Evolutionary conservation across 352 stramenopile genomes (phyloP).

Genomic region (Pythium dissotocum): DNA sequence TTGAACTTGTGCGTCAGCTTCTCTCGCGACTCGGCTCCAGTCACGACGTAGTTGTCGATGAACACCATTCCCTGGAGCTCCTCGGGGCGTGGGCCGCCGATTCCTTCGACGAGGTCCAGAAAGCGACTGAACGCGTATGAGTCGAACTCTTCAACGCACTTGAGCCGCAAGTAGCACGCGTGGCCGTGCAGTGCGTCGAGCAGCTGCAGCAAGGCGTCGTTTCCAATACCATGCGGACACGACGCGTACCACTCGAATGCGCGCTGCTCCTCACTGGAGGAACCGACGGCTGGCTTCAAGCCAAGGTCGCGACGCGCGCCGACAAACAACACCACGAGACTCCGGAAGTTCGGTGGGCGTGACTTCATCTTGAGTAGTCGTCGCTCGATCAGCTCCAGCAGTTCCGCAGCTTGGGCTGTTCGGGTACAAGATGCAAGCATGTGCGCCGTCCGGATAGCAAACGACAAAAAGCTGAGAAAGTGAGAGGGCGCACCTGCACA

Average conservation of each 20-base stretch:
- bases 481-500: neutral
- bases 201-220: neutral
- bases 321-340: neutral
- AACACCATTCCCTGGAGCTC: neutral
- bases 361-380: neutral
- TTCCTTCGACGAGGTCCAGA: neutral
- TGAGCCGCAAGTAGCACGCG: neutral
- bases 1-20: neutral
- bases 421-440: neutral
- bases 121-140: neutral
- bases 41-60: constrained; percentile 1
- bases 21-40: neutral
- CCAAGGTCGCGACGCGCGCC: neutral
- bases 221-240: neutral
- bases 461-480: neutral
- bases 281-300: neutral
- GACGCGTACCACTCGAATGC: neutral
- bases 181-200: neutral
- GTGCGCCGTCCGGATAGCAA: neutral
- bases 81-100: neutral
- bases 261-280: neutral
- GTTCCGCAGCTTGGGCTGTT: neutral
- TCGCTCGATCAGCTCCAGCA: neutral
- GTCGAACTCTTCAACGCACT: neutral
- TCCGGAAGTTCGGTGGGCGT: neutral